These are phyloP conservation scores for Syncephalastrum sp. DNA, from an alignment of 371 early-diverging fungal species.

Conservation along the genomic window DNA sequence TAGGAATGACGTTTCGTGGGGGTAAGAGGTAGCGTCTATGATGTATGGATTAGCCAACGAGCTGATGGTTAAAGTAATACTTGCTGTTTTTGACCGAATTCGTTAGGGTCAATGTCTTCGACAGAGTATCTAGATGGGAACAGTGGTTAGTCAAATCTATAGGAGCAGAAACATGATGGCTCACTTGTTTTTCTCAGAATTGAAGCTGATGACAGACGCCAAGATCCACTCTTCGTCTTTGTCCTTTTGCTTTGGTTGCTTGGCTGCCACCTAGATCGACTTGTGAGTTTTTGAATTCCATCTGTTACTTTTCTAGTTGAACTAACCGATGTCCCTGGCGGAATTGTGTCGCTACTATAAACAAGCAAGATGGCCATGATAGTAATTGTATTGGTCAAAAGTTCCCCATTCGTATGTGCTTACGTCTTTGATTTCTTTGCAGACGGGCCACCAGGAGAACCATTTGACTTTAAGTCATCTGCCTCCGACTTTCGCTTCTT, in stretches of 20 bases:
- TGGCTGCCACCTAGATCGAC: conserved; percentile 58
- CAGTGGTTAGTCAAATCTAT: neutral
- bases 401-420: conserved; percentile 2
- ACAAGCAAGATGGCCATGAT: neutral
- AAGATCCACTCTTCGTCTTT: conserved; percentile 79
- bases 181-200: conserved; percentile 64
- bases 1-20: conserved; percentile 62
- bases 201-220: conserved; percentile 64
- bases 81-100: conserved; percentile 63
- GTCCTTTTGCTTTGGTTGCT: conserved; percentile 57
- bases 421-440: conserved; percentile 57
- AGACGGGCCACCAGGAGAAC: conserved; percentile 12
- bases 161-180: neutral
- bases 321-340: conserved; percentile 20
- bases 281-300: too few species aligned
- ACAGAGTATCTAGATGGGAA: conserved; percentile 53
- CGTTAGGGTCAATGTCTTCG: conserved; percentile 77
- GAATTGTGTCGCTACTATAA: conserved; percentile 11
- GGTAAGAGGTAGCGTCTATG: conserved; percentile 60
- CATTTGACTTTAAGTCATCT: conserved; percentile 38
- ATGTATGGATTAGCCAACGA: neutral
- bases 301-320: neutral
- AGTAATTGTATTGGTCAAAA: neutral
- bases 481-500: conserved; percentile 69
- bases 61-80: conserved; percentile 2